Evolutionary conservation across 1,284 basidiomycete species (phyloP).

Genomic region (Afroboletus lepidellus): DNA sequence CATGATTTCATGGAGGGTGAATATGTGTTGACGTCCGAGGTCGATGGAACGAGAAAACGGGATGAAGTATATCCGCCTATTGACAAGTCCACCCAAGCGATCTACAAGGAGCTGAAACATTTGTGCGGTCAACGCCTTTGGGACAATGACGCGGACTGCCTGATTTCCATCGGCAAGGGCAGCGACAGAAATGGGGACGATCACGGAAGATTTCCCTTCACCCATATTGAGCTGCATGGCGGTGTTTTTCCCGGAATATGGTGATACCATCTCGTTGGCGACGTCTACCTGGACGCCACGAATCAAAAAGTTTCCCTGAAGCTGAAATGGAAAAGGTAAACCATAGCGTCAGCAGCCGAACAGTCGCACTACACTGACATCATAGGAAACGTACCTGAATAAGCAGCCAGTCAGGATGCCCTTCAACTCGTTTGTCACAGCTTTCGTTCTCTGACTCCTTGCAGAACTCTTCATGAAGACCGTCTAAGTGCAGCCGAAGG

Average conservation of each 20-base stretch:
- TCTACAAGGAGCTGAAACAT: slow-evolving; percentile 51
- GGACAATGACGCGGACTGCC: slow-evolving; percentile 2
- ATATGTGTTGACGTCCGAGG: slow-evolving; percentile 11
- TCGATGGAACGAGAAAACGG: slow-evolving; percentile 46
- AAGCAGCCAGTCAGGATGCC: slow-evolving; percentile 42
- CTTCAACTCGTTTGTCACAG: slow-evolving; percentile 11
- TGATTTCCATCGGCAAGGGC: slow-evolving; percentile 35
- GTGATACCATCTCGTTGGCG: slow-evolving; percentile 48
- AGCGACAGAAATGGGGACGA: slow-evolving; percentile 6
- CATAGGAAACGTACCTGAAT: slow-evolving; percentile 37
- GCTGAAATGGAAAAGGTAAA: slow-evolving; percentile 22
- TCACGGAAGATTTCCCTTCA: slow-evolving; percentile 41
- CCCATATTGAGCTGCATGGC: slow-evolving; percentile 55
- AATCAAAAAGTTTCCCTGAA: slow-evolving; percentile 42
- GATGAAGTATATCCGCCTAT: slow-evolving; percentile 48
- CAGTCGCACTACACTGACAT: too few relatives aligned
- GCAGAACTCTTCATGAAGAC: not conserved
- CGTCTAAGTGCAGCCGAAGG: not conserved
- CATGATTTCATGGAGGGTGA: slow-evolving; percentile 34
- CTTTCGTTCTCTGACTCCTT: slow-evolving; percentile 17
- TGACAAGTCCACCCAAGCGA: slow-evolving; percentile 42
- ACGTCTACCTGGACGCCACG: slow-evolving; percentile 41
- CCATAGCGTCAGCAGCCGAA: not conserved
- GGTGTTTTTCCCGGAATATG: slow-evolving; percentile 35
- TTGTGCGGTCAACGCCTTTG: slow-evolving; percentile 22